Conservation (phyloP, 345 rosid genomes). For the Salix exigua region DNA sequence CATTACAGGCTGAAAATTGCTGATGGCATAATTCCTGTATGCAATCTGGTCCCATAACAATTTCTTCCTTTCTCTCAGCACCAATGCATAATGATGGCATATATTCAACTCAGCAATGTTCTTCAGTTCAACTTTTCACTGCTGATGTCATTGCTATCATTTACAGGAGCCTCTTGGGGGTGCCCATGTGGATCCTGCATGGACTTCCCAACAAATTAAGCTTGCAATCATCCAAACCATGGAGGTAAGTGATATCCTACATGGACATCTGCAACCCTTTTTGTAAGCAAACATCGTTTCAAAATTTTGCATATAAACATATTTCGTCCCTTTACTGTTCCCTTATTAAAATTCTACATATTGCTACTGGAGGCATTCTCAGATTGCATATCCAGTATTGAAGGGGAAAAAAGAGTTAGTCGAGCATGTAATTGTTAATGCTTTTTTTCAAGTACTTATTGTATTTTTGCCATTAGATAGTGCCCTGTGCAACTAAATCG, state of each 20-base stretch:
- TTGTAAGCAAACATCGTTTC: neutral
- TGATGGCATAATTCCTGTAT: constrained; percentile 31
- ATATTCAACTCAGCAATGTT: neutral
- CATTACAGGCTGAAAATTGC: constrained; percentile 29
- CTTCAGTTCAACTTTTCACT: neutral
- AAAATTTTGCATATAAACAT: neutral
- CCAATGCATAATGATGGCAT: neutral
- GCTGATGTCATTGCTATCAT: neutral
- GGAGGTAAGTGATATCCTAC: constrained; percentile 5
- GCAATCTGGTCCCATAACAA: neutral
- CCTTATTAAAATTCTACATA: neutral
- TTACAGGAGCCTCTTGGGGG: constrained; percentile 21
- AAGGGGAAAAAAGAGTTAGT: too few species aligned
- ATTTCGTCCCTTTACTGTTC: neutral
- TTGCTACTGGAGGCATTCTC: neutral
- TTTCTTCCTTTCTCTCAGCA: neutral
- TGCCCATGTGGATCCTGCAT: constrained; percentile 21
- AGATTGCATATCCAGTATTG: neutral
- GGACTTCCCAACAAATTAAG: constrained; percentile 26
- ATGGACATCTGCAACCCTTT: too few species aligned
- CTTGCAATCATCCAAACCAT: constrained; percentile 13
- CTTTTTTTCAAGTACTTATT: too few species aligned
- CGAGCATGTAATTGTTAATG: too few species aligned
- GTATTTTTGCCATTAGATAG: too few species aligned
- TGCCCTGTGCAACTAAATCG: too few species aligned